Conservation (phyloP, 2,329 filamentous ascomycete species). For the Xylariaceae sp. region DNA sequence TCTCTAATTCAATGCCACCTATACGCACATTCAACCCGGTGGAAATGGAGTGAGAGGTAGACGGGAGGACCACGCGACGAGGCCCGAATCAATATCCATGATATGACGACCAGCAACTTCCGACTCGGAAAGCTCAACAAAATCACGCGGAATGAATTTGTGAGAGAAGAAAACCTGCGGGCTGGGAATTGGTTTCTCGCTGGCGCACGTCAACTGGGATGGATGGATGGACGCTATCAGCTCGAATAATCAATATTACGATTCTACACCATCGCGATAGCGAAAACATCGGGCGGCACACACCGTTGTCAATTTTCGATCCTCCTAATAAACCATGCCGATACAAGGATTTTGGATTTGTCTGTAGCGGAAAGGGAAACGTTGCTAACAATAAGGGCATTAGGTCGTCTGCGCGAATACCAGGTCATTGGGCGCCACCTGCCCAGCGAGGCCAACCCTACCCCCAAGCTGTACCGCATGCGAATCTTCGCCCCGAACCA, state of each 20-base stretch:
- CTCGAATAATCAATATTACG: background rate
- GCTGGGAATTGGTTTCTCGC: background rate
- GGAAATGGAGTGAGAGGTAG: constrained; percentile 7
- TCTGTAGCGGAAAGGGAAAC: constrained; percentile 19
- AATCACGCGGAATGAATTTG: background rate
- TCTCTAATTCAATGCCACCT: constrained; percentile 12
- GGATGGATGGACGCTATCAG: background rate
- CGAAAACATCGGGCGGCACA: background rate
- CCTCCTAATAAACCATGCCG: too few species aligned
- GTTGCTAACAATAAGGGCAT: constrained; percentile 38
- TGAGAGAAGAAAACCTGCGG: background rate
- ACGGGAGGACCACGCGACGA: constrained; percentile 26
- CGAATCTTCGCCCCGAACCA: constrained; percentile 98
- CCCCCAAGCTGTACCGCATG: constrained; percentile 99
- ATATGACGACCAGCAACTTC: background rate
- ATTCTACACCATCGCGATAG: background rate
- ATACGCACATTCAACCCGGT: constrained; percentile 27
- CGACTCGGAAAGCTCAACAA: background rate
- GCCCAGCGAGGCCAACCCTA: constrained; percentile 96
- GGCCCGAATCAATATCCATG: constrained; percentile 10
- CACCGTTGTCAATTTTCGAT: too few species aligned
- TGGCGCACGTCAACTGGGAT: background rate
- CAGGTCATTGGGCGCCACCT: constrained; percentile 99
- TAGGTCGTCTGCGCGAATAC: constrained; percentile 99
- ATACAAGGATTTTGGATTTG: background rate